Evolutionary conservation across 2,329 filamentous ascomycete species (phyloP).

Genomic region (Cryphonectria parasitica): DNA sequence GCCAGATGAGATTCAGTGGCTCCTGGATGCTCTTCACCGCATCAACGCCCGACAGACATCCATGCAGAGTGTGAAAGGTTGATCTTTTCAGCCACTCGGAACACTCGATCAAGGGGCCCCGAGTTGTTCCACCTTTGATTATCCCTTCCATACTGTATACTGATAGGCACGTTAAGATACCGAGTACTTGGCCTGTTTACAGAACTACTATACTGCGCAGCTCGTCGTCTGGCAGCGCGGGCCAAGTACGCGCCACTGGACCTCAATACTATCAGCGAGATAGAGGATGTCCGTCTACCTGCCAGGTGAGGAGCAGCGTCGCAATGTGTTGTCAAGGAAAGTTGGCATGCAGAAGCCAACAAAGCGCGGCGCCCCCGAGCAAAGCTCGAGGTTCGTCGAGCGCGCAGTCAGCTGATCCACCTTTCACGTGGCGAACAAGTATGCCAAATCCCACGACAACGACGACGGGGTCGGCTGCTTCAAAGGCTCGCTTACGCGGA

Average conservation of each 20-base stretch:
- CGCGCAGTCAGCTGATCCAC: slow-evolving; percentile 10
- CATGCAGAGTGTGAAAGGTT: slow-evolving; percentile 1
- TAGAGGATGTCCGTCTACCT: background rate
- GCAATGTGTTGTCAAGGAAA: background rate
- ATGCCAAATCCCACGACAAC: background rate
- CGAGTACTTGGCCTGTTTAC: background rate
- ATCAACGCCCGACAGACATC: background rate
- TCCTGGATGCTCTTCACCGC: slow-evolving; percentile 6
- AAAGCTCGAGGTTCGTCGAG: background rate
- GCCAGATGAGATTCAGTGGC: background rate
- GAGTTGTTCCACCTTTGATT: background rate
- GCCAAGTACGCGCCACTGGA: background rate
- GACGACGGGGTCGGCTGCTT: slow-evolving; percentile 6
- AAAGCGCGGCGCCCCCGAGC: slow-evolving; percentile 6
- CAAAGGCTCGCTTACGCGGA: slow-evolving; percentile 8
- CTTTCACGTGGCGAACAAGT: slow-evolving; percentile 11
- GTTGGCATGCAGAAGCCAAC: slow-evolving; percentile 11
- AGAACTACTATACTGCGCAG: background rate
- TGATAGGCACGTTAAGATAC: background rate
- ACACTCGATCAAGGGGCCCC: background rate
- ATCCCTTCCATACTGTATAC: background rate
- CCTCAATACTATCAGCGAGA: background rate
- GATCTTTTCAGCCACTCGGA: background rate
- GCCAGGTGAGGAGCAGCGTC: background rate
- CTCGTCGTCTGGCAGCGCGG: background rate